phyloP scores from a whole-genome alignment of 2,329 filamentous ascomycete species.

The Incumbomyces delicatus region DNA sequence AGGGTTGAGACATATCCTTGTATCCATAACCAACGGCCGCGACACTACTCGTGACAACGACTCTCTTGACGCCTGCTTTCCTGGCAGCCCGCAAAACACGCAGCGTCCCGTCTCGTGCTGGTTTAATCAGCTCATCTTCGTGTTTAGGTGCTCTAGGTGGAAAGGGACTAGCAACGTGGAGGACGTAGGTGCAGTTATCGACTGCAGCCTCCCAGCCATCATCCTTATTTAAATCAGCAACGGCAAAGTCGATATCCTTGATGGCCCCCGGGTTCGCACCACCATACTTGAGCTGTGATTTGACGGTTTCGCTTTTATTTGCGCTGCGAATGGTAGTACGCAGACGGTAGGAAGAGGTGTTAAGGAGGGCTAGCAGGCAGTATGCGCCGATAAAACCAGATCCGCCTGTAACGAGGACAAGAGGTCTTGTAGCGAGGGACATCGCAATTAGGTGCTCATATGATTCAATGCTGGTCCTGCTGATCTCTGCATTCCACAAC shows the following conservation, averaged over 20 bases:
- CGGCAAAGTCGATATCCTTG: slow-evolving; percentile 4
- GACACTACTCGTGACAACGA: slow-evolving; percentile 15
- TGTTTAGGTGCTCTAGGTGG: slow-evolving; percentile 19
- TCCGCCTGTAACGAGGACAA: slow-evolving; percentile 6
- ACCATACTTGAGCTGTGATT: background rate
- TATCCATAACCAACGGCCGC: slow-evolving; percentile 20
- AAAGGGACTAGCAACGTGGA: slow-evolving; percentile 6
- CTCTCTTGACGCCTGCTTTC: slow-evolving; percentile 19
- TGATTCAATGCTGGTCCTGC: too few species aligned
- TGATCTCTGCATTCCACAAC: too few species aligned
- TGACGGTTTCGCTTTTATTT: background rate
- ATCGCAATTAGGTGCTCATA: too few species aligned
- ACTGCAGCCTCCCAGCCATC: slow-evolving; percentile 4
- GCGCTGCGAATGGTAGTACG: slow-evolving; percentile 4
- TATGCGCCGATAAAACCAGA: slow-evolving; percentile 1
- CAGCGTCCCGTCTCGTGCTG: slow-evolving; percentile 27
- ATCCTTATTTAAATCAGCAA: slow-evolving; percentile 3
- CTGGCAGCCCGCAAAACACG: slow-evolving; percentile 24
- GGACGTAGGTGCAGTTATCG: background rate
- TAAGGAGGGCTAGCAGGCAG: slow-evolving; percentile 1
- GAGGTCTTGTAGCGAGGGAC: slow-evolving; percentile 1
- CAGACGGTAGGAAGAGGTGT: slow-evolving; percentile 1
- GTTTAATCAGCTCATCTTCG: slow-evolving; percentile 26
- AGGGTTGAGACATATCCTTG: slow-evolving; percentile 15
- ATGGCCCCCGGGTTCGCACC: background rate